Evolutionary conservation across 345 rosid species (phyloP).

Genomic region (Barbarea vulgaris): DNA sequence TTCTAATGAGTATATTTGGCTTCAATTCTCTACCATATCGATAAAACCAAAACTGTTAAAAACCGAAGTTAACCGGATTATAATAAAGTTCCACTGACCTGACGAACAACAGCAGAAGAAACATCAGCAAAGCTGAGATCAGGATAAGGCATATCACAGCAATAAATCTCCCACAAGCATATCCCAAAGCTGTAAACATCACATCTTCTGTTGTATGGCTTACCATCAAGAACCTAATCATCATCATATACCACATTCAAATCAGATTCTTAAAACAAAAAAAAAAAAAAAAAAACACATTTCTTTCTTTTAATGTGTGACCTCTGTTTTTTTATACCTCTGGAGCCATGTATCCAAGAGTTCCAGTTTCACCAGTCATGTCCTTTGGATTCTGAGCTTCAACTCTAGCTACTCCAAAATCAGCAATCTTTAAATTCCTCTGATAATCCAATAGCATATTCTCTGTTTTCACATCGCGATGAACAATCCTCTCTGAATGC

Average conservation of each 20-base stretch:
- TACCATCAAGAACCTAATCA: slow-evolving; percentile 89
- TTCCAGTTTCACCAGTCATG: slow-evolving; percentile 99
- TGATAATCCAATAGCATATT: slow-evolving; percentile 82
- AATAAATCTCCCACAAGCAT: slow-evolving; percentile 98
- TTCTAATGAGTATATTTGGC: too few species aligned
- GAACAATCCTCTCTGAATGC: slow-evolving; percentile 90
- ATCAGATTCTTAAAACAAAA: slow-evolving; percentile 3
- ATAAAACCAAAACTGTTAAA: not conserved
- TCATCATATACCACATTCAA: not conserved
- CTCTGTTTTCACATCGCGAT: slow-evolving; percentile 96
- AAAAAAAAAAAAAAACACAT: not conserved
- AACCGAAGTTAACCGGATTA: not conserved
- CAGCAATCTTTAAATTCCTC: slow-evolving; percentile 88
- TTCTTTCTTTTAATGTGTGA: not conserved
- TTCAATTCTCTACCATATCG: not conserved
- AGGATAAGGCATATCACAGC: slow-evolving; percentile 95
- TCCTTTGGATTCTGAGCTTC: slow-evolving; percentile 98
- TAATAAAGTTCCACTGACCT: slow-evolving; percentile 51
- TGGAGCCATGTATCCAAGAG: slow-evolving; percentile 99
- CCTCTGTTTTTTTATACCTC: slow-evolving; percentile 55
- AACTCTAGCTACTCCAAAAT: slow-evolving; percentile 99
- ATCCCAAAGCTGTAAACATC: slow-evolving; percentile 99
- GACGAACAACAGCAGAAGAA: slow-evolving; percentile 87
- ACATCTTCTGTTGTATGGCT: slow-evolving; percentile 93
- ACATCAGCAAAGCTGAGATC: slow-evolving; percentile 92